Percentiles rank a stretch among this genome's conserved stretches.
These are phyloP conservation scores for Scedosporium apiospermum DNA, from an alignment of 2,329 filamentous ascomycete species.

Conservation along the genomic window DNA sequence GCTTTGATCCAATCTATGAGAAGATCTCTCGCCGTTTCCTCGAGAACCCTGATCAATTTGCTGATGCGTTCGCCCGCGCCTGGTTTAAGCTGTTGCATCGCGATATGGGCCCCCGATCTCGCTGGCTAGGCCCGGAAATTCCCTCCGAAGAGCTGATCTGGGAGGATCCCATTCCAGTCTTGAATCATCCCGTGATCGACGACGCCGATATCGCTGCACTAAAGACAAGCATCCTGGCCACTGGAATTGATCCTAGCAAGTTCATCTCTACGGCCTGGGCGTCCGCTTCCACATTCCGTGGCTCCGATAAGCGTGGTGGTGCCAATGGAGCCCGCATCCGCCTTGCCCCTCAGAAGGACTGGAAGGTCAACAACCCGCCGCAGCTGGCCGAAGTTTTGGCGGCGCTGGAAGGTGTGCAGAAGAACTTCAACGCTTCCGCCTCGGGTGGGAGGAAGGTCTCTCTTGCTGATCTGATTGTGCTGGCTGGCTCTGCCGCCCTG, in stretches of 20 bases:
- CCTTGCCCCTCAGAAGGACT: conserved; percentile 61
- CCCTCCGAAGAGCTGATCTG: conserved; percentile 61
- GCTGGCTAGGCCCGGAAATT: conserved; percentile 67
- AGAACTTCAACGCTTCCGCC: conserved; percentile 53
- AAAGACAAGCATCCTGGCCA: conserved; percentile 58
- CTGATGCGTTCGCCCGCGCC: conserved; percentile 59
- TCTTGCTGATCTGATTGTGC: conserved; percentile 68
- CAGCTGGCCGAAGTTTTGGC: conserved; percentile 53
- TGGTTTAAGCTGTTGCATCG: conserved; percentile 82
- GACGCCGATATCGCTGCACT: conserved; percentile 53
- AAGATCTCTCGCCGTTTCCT: conserved; percentile 66
- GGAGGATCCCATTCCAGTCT: conserved; percentile 62
- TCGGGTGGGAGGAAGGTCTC: conserved; percentile 60
- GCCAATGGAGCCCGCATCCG: conserved; percentile 74
- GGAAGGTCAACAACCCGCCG: conserved; percentile 64
- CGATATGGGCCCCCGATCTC: conserved; percentile 62
- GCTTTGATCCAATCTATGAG: conserved; percentile 62
- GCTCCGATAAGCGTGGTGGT: conserved; percentile 71
- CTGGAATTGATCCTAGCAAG: conserved; percentile 50
- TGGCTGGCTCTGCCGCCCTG: conserved; percentile 60
- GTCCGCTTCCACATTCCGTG: conserved; percentile 62
- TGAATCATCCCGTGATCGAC: conserved; percentile 48
- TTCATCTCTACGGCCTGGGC: conserved; percentile 61
- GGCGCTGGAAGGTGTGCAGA: conserved; percentile 55
- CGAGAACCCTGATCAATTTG: conserved; percentile 58